A percentile compares a stretch with the other conserved stretches of the same genome.
Evolutionary conservation across 257 asterid species (phyloP).

Genomic region (Nicotiana noctiflora): DNA sequence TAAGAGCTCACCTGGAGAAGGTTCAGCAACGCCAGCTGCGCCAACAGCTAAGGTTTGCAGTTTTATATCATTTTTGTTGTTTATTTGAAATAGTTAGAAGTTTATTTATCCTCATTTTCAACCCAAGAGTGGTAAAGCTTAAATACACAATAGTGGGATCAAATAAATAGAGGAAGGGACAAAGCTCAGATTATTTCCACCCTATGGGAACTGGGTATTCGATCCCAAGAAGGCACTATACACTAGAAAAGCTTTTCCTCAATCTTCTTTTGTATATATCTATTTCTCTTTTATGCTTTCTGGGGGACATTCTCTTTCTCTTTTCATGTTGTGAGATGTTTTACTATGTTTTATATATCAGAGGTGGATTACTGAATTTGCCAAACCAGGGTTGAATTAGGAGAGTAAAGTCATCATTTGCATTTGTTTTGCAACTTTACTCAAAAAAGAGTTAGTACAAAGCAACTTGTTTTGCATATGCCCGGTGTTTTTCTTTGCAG

Average conservation of each 20-base stretch:
- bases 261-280: background rate
- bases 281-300: background rate
- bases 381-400: background rate
- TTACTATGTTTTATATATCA: background rate
- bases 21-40: slow-evolving; percentile 48
- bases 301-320: background rate
- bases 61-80: background rate
- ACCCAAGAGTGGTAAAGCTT: background rate
- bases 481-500: background rate
- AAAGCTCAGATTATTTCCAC: background rate
- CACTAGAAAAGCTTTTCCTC: background rate
- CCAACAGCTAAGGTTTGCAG: slow-evolving; percentile 42
- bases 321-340: background rate
- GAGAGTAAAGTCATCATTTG: background rate
- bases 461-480: background rate
- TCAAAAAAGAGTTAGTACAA: background rate
- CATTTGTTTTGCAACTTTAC: background rate
- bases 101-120: background rate
- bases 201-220: background rate
- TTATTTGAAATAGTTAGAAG: background rate
- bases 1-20: slow-evolving; percentile 51
- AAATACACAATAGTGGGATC: background rate
- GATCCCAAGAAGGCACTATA: background rate
- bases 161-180: background rate
- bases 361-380: background rate